Evolutionary conservation across 768 basidiomycete species (phyloP).

Genomic region (Gymnopilus dilepis): DNA sequence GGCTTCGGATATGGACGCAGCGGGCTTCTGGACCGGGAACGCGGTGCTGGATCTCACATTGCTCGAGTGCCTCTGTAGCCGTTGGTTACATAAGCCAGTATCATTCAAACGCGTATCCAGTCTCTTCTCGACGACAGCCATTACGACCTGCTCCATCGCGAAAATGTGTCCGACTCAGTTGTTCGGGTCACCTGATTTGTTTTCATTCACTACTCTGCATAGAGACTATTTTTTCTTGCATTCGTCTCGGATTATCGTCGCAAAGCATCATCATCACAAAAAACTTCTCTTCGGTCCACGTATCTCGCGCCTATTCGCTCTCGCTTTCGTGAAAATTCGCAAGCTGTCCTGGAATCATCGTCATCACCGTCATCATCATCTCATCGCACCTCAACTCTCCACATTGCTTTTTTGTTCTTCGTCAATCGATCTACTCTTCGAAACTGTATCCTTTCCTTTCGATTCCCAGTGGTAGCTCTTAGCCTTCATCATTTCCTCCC

Average conservation of each 20-base stretch:
- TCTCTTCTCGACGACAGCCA: not conserved
- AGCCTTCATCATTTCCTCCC: not conserved
- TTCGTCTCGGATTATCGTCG: constrained; percentile 27
- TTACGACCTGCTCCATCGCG: constrained; percentile 8
- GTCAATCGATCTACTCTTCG: constrained; percentile 8
- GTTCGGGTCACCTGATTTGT: constrained; percentile 13
- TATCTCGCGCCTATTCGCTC: constrained; percentile 7
- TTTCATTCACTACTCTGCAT: constrained; percentile 12
- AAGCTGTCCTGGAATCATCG: constrained; percentile 18
- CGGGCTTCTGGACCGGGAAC: constrained; percentile 56
- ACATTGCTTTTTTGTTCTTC: constrained; percentile 10
- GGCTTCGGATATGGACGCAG: constrained; percentile 71
- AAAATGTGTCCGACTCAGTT: constrained; percentile 8
- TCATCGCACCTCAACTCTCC: constrained; percentile 4
- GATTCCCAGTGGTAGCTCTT: not conserved
- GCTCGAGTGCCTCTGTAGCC: constrained; percentile 31
- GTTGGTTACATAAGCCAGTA: constrained; percentile 5
- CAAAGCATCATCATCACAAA: constrained; percentile 21
- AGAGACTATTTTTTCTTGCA: constrained; percentile 23
- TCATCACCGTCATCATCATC: constrained; percentile 5
- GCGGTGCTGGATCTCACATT: constrained; percentile 25
- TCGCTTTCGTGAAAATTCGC: constrained; percentile 17
- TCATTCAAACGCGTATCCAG: not conserved
- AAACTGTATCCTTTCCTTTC: constrained; percentile 12
- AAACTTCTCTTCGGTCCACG: constrained; percentile 17